Conservation (phyloP, 495 filamentous ascomycete genomes). For the Xylaria nigripes region DNA sequence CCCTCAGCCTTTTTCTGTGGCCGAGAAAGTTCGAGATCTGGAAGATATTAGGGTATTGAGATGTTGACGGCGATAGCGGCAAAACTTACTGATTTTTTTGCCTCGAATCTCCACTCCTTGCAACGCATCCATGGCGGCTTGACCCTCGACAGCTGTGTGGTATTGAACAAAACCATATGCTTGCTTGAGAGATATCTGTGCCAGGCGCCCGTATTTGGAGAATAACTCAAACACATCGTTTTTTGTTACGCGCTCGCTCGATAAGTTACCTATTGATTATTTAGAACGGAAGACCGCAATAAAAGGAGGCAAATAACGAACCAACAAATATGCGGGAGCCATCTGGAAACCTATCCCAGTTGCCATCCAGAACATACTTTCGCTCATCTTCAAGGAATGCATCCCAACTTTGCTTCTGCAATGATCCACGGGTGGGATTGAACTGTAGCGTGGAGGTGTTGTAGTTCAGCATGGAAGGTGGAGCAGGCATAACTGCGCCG, state of each 20-base stretch:
- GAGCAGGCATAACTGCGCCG: too few species aligned
- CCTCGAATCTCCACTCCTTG: slow-evolving; percentile 73
- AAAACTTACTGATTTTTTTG: slow-evolving; percentile 79
- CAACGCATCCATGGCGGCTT: slow-evolving; percentile 61
- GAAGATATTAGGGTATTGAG: slow-evolving; percentile 8
- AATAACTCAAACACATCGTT: slow-evolving; percentile 88
- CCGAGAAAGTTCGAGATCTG: slow-evolving; percentile 92
- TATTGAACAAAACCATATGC: slow-evolving; percentile 98
- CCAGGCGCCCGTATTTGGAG: slow-evolving; percentile 73
- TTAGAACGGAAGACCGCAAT: neutral
- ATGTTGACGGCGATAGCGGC: neutral
- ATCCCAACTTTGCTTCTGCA: slow-evolving; percentile 64
- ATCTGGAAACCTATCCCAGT: slow-evolving; percentile 87
- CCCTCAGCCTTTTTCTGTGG: slow-evolving; percentile 66
- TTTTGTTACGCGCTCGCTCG: slow-evolving; percentile 87
- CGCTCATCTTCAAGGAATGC: slow-evolving; percentile 73
- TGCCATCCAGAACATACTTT: slow-evolving; percentile 73
- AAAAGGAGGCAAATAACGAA: slow-evolving; percentile 38
- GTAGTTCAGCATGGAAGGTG: too few species aligned
- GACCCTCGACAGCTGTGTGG: slow-evolving; percentile 63
- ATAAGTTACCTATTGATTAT: slow-evolving; percentile 66
- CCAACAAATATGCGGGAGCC: slow-evolving; percentile 87
- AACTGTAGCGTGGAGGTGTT: too few species aligned
- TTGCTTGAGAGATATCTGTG: slow-evolving; percentile 94
- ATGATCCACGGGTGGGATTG: slow-evolving; percentile 2